These are phyloP conservation scores for Tuber magnatum DNA, from an alignment of 495 filamentous ascomycete genomes.

Conservation along the genomic window DNA sequence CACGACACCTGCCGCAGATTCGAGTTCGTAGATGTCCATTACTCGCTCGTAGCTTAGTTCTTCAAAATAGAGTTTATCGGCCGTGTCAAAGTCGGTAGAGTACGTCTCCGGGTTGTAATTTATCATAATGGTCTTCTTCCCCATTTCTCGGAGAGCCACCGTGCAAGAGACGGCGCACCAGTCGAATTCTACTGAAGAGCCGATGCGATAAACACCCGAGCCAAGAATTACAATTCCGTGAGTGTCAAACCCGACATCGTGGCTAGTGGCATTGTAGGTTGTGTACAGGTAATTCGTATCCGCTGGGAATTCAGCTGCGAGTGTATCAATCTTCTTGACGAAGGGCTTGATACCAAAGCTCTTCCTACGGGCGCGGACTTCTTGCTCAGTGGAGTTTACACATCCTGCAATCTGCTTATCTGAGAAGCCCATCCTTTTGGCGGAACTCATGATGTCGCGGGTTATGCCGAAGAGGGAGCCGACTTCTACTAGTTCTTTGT, in stretches of 20 bases:
- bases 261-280: conserved; percentile 92
- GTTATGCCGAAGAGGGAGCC: conserved; percentile 80
- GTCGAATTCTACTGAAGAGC: conserved; percentile 96
- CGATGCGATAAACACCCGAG: conserved; percentile 92
- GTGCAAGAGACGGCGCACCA: conserved; percentile 97
- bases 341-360: conserved; percentile 79
- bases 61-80: conserved; percentile 96
- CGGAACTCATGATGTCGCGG: conserved; percentile 75
- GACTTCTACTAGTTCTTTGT: conserved; percentile 75
- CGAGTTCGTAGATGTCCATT: conserved; percentile 97
- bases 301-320: conserved; percentile 96
- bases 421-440: conserved; percentile 96
- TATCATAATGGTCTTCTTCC: conserved; percentile 98
- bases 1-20: conserved; percentile 78
- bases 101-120: conserved; percentile 92
- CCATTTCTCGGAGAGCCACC: conserved; percentile 73
- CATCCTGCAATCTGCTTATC: conserved; percentile 87
- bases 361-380: conserved; percentile 76
- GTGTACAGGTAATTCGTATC: conserved; percentile 97
- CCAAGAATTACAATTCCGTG: conserved; percentile 85
- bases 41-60: conserved; percentile 95
- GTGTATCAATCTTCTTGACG: conserved; percentile 97
- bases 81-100: conserved; percentile 82
- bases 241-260: conserved; percentile 93
- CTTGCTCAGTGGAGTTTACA: conserved; percentile 79